A percentile compares a stretch with the other conserved stretches of the same genome.
Evolutionary conservation across 441 rosid genomes (phyloP).

Genomic region (Jatropha multifida): DNA sequence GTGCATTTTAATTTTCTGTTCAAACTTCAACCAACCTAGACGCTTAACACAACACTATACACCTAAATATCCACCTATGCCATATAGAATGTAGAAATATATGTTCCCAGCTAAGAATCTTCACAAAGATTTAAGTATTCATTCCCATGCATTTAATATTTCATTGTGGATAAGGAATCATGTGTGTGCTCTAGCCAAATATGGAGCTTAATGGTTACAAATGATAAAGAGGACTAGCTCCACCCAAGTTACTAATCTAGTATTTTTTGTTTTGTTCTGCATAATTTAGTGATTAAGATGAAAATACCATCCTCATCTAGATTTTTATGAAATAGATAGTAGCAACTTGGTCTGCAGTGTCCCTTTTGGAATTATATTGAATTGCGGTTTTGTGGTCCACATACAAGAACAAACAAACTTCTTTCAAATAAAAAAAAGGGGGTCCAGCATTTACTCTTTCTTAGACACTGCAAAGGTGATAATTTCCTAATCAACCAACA

Average conservation of each 20-base stretch:
- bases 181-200: not conserved
- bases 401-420: not conserved
- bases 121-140: not conserved
- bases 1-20: not conserved
- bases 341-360: not conserved
- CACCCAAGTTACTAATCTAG: not conserved
- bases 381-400: not conserved
- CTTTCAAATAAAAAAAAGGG: not conserved
- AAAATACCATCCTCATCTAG: not conserved
- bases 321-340: not conserved
- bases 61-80: not conserved
- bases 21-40: not conserved
- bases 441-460: not conserved
- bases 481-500: not conserved
- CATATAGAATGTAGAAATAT: not conserved
- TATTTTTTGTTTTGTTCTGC: too few relatives aligned
- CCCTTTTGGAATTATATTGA: not conserved
- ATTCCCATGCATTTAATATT: not conserved
- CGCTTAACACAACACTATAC: not conserved
- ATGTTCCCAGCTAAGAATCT: not conserved
- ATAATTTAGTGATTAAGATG: not conserved
- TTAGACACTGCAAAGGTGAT: not conserved
- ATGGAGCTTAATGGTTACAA: not conserved
- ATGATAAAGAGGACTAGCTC: too few relatives aligned
- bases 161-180: not conserved